Evolutionary conservation across 2,329 filamentous ascomycete species (phyloP), one percentile per base, ranked within the genome.

Genomic region (Pyrenophora graminea): DNA sequence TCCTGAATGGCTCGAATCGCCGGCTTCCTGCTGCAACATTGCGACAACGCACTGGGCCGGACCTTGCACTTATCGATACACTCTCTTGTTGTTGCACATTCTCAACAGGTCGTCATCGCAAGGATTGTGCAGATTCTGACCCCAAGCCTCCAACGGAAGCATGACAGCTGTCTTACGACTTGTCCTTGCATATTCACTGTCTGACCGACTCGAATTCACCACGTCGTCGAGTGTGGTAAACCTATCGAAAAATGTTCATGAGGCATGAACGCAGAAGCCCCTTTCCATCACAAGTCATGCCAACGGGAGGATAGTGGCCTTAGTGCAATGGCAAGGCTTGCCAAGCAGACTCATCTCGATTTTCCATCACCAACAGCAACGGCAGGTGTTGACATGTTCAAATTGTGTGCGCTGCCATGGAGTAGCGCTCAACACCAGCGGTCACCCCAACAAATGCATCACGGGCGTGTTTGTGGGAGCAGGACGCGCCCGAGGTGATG

Each of bases 331-430:
- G 55, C 55, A 40, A 59, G 59, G 50, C 55, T 65, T 48, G 65
- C 66, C 64, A 63, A 66, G 63, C 54, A 45, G 42, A 39, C 39
- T 66, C 60, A 64, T 65, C 60, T 61, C 56, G 42, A 54, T 45
- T 21, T 18, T 43, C 42, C 27, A 42, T 41, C 46, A 23, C 34
- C 45, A 38, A 39, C 39, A 21, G 8, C 51, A 33, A 49, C 40
- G 41, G 49, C 31, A 48, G 15, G 21, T 37, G 33, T 32, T 21
- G 25, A 25, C 18, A 25, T 38, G 34, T 40, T 10, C 48, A 32
- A 32, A 38, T 27, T 36, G 42, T 31, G 19, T 25, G 39, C 52
- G 21, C 34, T 34, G 5, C 9, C 19, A 39, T 36, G 38, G 43
- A 25, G 39, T 45, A 39, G 38, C 31, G 30, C 18, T 15, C 42